Base-by-base conservation (phyloP, 2,329 filamentous ascomycete genomes). In the Penicillium expansum region DNA sequence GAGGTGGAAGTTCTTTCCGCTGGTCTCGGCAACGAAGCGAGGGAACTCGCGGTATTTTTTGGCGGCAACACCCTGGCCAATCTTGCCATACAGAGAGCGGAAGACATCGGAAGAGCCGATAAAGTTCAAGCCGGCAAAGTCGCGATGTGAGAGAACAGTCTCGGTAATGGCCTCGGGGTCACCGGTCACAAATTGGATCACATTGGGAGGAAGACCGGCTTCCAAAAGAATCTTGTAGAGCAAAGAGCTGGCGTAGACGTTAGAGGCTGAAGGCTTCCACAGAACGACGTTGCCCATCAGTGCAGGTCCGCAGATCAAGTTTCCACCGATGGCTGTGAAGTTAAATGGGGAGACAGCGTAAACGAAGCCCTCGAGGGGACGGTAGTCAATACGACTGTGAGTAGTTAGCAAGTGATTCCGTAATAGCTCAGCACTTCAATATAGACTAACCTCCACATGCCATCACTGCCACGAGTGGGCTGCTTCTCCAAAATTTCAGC, bases 331-430 rank as follows among this genome's bases (percentile, higher is more conserved):
- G 61, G 92, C 92, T 13, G 92, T 97, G 79, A 97, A 97, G 81
- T 97, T 97, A 83, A 97, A 97, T 22, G 92, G 92, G 53, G 88
- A 91, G 66, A 97, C 86, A 33, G 92, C 92, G 73, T 96, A 97
- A 57, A 97, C 91, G 74, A 97, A 97, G 18, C 92, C 92, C 75
- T 97, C 92, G 5, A 97, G 84, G 8, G 93, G 88, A 32, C 92
- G 84, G 80, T 96, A 86, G 76, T 97, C 92, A 59, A 92, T 82
- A 32, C 92, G 86, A 76, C 81, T 83, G 58, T 16, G 4, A 18
- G 14, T 30, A 18, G 3, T 45, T 27, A 57, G 45, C 53, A 32
- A 50, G 13, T 20, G 0, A 42, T 16, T 35, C n/a, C 18, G 9
- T 10, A 14, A 8, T 13, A n/a, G 0, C 13, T 11, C 10, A 42